These are phyloP conservation scores for Talaromyces sp. DNA, from an alignment of 2,329 filamentous ascomycete genomes.

Conservation along the genomic window DNA sequence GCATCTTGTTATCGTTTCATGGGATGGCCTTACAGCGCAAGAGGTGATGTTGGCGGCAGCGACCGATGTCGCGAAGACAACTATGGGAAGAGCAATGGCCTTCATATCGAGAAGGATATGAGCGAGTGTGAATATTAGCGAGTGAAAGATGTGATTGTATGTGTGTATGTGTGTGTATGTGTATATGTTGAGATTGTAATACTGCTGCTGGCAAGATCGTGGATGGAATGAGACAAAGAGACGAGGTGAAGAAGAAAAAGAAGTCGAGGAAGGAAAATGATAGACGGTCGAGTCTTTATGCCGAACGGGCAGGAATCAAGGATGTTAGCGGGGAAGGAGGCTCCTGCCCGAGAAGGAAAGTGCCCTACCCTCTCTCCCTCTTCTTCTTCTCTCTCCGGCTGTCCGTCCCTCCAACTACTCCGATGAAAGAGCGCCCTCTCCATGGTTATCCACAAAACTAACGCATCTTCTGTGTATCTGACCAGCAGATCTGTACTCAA, in stretches of 20 bases:
- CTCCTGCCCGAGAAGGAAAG: neutral
- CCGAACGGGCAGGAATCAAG: neutral
- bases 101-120: slow-evolving; percentile 7
- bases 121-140: neutral
- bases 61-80: slow-evolving; percentile 6
- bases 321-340: neutral
- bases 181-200: neutral
- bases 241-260: neutral
- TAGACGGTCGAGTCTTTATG: neutral
- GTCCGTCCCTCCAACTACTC: neutral
- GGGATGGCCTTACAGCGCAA: slow-evolving; percentile 7
- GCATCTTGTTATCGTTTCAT: neutral
- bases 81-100: slow-evolving; percentile 3
- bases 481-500: neutral
- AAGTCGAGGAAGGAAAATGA: neutral
- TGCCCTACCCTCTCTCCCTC: neutral
- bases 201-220: neutral
- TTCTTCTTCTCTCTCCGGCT: neutral
- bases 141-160: neutral
- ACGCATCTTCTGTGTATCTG: neutral
- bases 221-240: neutral
- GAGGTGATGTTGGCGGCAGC: slow-evolving; percentile 6
- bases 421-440: neutral
- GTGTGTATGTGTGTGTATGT: neutral
- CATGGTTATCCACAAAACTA: neutral